Base-by-base conservation (phyloP, 495 filamentous ascomycete genomes). In the Aspergillus kassunensis region DNA sequence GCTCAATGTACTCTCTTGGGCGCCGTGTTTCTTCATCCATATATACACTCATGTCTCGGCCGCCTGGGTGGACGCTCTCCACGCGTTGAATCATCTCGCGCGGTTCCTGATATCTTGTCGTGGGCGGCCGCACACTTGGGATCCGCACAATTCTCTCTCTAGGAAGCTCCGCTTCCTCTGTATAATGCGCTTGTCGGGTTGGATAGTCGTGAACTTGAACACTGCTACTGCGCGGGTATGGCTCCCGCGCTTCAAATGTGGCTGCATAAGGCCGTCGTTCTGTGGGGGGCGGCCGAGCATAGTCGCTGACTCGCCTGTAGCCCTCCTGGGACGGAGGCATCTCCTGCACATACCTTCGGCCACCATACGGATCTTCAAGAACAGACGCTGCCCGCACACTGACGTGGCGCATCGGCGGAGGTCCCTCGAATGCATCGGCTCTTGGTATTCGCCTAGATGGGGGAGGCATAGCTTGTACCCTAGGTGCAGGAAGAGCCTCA, bases 111-210 rank as follows among this genome's bases (percentile, higher is more conserved):
- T 86, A 86, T 30, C 79, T 77, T 24, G 73, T 52, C 25, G 67
- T 57, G 36, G 73, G 72, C 3, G 83, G 83, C 44, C 81, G 77
- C 18, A 83, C 78, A 62, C 82, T 87, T 8, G 76, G 55, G 24
- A 80, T 70, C 49, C 82, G 70, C 20, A 82, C 58, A n/a, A 80
- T 61, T 44, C 80, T 77, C 31, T 84, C 80, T 15, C 75, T 71
- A 11, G 79, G 67, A 6, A 69, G 33, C 25, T 76, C 73, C 12
- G 61, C 55, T 44, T 79, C 74, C 44, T 77, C 73, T 40, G 73
- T 59, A 45, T 72, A 72, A 18, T 61, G 58, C 15, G 61, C 49
- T 27, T 61, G 73, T 7, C 68, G 67, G 24, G 66, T 53, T 24
- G 68, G 19, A 55, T 78, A 79, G 19, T 75, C 73, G 31, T 69